Evolutionary conservation across 1,284 basidiomycete genomes (phyloP), one percentile per base, ranked within the genome.

Genomic region (Rhizoctonia solani): DNA sequence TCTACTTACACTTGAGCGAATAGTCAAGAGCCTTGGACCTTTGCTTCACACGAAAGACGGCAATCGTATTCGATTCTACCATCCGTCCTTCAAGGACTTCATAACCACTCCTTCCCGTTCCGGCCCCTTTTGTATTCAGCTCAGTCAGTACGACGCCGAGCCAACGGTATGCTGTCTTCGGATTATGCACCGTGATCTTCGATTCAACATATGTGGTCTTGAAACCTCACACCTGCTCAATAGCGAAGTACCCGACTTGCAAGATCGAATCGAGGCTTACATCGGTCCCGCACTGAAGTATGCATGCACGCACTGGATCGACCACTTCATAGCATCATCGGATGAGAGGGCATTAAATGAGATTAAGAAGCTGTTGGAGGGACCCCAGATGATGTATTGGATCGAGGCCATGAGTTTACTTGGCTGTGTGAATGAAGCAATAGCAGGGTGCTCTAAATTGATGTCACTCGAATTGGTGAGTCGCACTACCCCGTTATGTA

Each of bases 21-120:
- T 11, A 4, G 11, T 34, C 4, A 4, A 34, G 32, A 34, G 11
- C 11, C 32, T 34, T 4, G 32, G 4, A 4, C 32, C 32, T 4
- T 34, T 34, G 32, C 32, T 34, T 4, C 32, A 4, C 32, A 34
- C 32, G 11, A 34, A 4, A 4, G 32, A 34, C 32, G 32, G 59
- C 23, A 39, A 19, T 41, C 59, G 59, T 8, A 30, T 69, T 3
- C 42, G 68, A 9, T 21, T 69, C 3, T 42, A 29, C 13, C 68
- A 69, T 49, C 47, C 47, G 1, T 69, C 68, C 9, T 69, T 69
- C 49, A 49, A 30, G 11, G 65, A 67, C 46, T 69, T 41, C 37
- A 29, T 69, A 19, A 58, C 47, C 3, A 41, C 50, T 25, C 42
- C 21, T 1, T 23, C 23, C 19, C 25, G 68, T 11, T 56, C 50